phyloP scores from a whole-genome alignment of 345 rosid species.

The Viola odorata region DNA sequence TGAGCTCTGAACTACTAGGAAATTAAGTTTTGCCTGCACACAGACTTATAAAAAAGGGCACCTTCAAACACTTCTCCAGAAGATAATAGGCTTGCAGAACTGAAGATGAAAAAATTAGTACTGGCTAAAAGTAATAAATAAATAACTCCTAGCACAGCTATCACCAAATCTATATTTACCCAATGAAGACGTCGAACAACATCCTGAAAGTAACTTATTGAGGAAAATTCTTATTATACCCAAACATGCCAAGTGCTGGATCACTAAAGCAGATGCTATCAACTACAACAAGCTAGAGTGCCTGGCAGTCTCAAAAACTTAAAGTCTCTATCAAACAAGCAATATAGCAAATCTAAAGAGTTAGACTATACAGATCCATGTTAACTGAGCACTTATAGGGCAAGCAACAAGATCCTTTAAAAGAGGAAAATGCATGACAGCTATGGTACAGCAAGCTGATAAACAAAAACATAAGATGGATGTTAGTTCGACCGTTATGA shows the following conservation, averaged over 20 bases:
- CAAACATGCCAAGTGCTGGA: not conserved
- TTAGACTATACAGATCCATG: not conserved
- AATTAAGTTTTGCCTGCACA: too few species aligned
- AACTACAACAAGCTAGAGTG: not conserved
- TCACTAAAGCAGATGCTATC: not conserved
- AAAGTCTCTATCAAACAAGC: not conserved
- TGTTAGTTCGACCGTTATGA: not conserved
- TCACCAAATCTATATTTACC: not conserved
- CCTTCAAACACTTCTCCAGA: too few species aligned
- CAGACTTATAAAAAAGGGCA: too few species aligned
- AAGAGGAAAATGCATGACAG: not conserved
- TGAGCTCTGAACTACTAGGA: too few species aligned
- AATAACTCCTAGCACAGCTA: not conserved
- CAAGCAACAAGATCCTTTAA: not conserved
- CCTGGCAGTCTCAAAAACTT: not conserved
- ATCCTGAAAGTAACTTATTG: not conserved
- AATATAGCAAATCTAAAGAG: not conserved
- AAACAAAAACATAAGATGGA: not conserved
- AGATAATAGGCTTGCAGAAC: too few species aligned
- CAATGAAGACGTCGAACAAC: not conserved
- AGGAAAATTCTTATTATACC: not conserved
- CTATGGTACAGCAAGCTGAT: slow-evolving; percentile 1
- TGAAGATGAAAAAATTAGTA: too few species aligned
- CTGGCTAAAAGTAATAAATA: too few species aligned
- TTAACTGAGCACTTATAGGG: not conserved